Conservation (phyloP, 768 basidiomycete species). For the Hygrocybe coccinea region DNA sequence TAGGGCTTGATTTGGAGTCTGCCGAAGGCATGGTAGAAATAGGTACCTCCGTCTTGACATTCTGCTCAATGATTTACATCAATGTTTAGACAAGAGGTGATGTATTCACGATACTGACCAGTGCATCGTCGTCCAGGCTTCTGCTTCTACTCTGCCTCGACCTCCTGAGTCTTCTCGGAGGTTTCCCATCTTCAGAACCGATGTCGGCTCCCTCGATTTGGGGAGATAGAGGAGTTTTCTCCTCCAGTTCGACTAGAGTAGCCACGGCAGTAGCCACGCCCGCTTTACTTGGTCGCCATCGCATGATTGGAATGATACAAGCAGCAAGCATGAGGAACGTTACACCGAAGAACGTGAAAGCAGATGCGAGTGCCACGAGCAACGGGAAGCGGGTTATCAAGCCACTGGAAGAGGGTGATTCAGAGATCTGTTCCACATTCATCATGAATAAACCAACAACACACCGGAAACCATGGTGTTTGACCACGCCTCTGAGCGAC, state of each 20-base stretch:
- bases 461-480: constrained; percentile 68
- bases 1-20: constrained; percentile 24
- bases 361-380: constrained; percentile 44
- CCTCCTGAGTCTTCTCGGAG: constrained; percentile 18
- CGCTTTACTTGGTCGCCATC: background rate
- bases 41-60: constrained; percentile 24
- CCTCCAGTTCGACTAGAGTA: background rate
- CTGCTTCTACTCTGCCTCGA: constrained; percentile 23
- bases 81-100: background rate
- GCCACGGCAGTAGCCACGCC: background rate
- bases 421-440: background rate
- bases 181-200: constrained; percentile 18
- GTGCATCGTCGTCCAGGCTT: constrained; percentile 18
- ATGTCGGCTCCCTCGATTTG: constrained; percentile 5
- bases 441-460: constrained; percentile 15
- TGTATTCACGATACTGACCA: constrained; percentile 14
- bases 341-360: constrained; percentile 44
- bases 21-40: constrained; percentile 29
- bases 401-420: constrained; percentile 42
- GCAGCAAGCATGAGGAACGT: constrained; percentile 42
- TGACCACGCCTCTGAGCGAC: constrained; percentile 54
- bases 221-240: constrained; percentile 1
- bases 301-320: constrained; percentile 48
- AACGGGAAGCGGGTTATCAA: constrained; percentile 67
- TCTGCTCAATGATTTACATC: constrained; percentile 9